Evolutionary conservation across 2,329 filamentous ascomycete genomes (phyloP).

Genomic region (Pseudogymnoascus destructans): DNA sequence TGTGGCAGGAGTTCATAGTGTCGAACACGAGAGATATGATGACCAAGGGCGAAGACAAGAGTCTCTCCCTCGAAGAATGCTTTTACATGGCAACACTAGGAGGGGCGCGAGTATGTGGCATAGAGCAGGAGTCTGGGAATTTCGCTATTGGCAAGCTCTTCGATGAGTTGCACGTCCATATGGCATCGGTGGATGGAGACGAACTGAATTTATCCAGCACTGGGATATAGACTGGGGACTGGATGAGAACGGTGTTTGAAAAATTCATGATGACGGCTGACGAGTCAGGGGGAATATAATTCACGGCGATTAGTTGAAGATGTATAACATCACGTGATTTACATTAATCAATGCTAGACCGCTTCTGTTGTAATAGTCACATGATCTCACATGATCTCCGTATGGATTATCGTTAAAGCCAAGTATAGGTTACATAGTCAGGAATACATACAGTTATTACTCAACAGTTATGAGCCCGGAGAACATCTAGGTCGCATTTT

Average conservation of each 20-base stretch:
- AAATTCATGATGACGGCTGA: constrained; percentile 92
- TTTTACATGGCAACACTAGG: constrained; percentile 39
- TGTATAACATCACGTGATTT: neutral
- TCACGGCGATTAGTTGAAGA: neutral
- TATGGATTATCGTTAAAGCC: no score
- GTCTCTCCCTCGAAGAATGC: constrained; percentile 21
- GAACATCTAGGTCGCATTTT: no score
- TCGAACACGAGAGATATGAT: constrained; percentile 35
- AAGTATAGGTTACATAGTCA: no score
- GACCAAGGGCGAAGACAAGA: constrained; percentile 26
- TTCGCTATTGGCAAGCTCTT: constrained; percentile 78
- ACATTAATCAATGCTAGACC: neutral
- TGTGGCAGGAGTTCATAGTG: constrained; percentile 41
- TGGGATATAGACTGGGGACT: constrained; percentile 11
- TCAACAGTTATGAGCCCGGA: no score
- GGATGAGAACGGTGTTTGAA: constrained; percentile 35
- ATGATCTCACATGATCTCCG: no score
- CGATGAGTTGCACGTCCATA: constrained; percentile 74
- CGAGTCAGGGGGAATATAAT: constrained; percentile 56
- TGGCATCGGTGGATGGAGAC: constrained; percentile 43
- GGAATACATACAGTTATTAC: no score
- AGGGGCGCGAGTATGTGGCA: constrained; percentile 35
- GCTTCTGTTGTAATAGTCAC: no score
- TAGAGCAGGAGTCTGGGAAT: constrained; percentile 56
- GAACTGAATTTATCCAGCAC: constrained; percentile 11